Percentiles rank a stretch among this genome's conserved stretches.
phyloP scores from a whole-genome alignment of 2,329 filamentous ascomycete genomes.

The Alternaria arborescens region DNA sequence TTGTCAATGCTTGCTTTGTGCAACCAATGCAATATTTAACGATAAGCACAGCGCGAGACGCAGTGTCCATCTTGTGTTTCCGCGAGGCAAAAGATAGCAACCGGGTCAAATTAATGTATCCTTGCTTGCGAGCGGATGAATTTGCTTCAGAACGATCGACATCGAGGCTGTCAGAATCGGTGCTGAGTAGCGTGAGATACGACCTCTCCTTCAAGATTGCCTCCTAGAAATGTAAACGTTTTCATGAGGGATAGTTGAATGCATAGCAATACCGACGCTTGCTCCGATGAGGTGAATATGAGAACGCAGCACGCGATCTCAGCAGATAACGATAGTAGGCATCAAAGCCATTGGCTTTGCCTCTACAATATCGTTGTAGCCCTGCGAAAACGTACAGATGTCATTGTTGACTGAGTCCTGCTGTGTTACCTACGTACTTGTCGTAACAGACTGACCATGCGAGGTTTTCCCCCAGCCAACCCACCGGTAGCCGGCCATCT shows the following conservation, averaged over 20 bases:
- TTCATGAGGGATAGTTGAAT: not conserved
- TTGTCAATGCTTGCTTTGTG: too few species aligned
- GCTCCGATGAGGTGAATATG: not conserved
- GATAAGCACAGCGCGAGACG: too few species aligned
- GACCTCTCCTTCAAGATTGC: too few species aligned
- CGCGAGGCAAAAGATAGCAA: too few species aligned
- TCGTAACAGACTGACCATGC: too few species aligned
- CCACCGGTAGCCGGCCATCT: not conserved
- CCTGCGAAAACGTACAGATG: not conserved
- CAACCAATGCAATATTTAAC: rapidly evolving
- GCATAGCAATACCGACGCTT: not conserved
- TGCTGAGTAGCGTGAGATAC: too few species aligned
- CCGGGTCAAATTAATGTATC: rapidly evolving
- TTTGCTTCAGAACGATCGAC: too few species aligned
- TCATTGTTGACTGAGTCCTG: not conserved
- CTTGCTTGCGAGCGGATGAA: too few species aligned
- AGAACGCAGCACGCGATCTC: not conserved
- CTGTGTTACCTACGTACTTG: too few species aligned
- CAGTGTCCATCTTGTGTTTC: rapidly evolving
- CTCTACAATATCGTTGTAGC: not conserved
- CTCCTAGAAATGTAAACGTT: too few species aligned
- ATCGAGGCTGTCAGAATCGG: too few species aligned
- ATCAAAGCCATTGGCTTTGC: not conserved
- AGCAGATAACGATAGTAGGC: not conserved
- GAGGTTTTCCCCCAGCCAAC: not conserved